Base-by-base conservation (phyloP, 768 basidiomycete genomes). In the Piloderma croceum region DNA sequence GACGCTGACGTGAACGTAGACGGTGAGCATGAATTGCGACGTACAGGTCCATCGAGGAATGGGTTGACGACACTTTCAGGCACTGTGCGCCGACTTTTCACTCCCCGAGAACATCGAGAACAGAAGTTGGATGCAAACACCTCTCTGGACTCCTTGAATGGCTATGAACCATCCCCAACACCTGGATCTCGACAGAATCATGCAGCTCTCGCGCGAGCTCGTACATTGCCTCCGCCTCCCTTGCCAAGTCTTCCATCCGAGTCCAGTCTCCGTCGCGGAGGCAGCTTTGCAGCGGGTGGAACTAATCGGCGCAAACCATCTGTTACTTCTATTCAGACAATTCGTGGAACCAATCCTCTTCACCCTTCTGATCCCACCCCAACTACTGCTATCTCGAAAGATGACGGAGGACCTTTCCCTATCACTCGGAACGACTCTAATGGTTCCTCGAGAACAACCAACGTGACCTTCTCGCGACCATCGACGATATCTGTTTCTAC, bases 391-490 rank as follows among this genome's bases (percentile, higher is more conserved):
- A 43, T 60, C 69, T 5, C 63, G 66, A 22, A 61, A 61, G 43
- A 21, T 7, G 32, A 43, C 18, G 24, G 34, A 23, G 24, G 23
- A 37, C 40, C 56, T 2, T 49, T 55, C 20, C 57, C 52, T 21
- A 34, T 78, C 22, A 52, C 63, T 13, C 67, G 76, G 18, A 65
- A 65, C n/a, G 67, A 73, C 15, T 81, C 79, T 0, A 64, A 60
- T 13, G 63, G 68, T 34, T 70, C 71, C 0, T 41, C 59, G 3
- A 63, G 72, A 15, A 68, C 69, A 15, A 62, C 57, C 31, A 69
- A 67, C 39, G 74, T 79, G 5, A 80, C 79, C 3, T 83, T 86
- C 54, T 84, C 83, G 5, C 73, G 77, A 2, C 78, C 83, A 1
- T 65, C 73, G 19, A 70, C 70, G 5, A 68, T 71, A 29, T 73